phyloP scores from a whole-genome alignment of 345 rosid genomes.

The Eucalyptus lansdowneana region DNA sequence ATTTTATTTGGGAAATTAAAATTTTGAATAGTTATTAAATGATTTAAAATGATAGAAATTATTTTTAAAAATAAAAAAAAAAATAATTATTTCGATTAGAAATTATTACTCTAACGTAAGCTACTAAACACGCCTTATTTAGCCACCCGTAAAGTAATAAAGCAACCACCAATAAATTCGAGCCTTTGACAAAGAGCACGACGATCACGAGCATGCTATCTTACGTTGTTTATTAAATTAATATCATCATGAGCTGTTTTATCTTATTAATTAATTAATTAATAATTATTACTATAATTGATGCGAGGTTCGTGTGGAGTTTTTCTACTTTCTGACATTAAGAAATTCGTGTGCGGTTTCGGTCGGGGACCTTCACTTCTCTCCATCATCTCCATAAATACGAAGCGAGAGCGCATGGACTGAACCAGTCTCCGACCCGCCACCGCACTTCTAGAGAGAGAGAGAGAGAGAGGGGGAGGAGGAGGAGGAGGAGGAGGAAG shows the following conservation, averaged over 20 bases:
- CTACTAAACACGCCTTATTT: too few relatives aligned
- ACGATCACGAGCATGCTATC: too few relatives aligned
- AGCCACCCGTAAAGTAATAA: too few relatives aligned
- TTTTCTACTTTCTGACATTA: background rate
- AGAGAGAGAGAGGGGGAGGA: background rate
- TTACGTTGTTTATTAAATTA: too few relatives aligned
- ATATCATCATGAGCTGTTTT: background rate
- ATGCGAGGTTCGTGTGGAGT: background rate
- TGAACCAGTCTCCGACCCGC: background rate
- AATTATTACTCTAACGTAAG: accelerated
- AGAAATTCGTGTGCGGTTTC: background rate
- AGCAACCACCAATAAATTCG: accelerated
- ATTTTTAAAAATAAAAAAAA: accelerated
- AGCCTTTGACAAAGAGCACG: too few relatives aligned
- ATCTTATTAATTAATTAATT: too few relatives aligned
- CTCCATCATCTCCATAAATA: too few relatives aligned
- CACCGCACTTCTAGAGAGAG: background rate
- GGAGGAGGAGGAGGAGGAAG: background rate
- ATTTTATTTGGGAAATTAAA: accelerated
- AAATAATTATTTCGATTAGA: accelerated
- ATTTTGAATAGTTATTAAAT: accelerated
- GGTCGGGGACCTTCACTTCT: background rate
- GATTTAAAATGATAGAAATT: accelerated
- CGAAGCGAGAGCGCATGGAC: too few relatives aligned
- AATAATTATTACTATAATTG: accelerated